Evolutionary conservation across 345 rosid genomes (phyloP).

Genomic region (Punica granatum): DNA sequence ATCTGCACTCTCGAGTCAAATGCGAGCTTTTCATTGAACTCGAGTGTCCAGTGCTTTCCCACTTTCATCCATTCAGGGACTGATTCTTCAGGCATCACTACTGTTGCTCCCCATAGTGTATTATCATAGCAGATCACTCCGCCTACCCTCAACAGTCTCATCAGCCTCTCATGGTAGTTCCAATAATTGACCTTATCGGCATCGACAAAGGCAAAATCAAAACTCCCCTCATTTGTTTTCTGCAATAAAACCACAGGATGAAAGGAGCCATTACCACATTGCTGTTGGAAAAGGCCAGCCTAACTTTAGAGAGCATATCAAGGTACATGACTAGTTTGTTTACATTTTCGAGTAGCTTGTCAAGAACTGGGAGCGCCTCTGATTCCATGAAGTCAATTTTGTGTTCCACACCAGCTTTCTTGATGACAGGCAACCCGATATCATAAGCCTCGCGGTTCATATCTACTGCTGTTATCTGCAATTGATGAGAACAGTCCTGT

Average conservation of each 20-base stretch:
- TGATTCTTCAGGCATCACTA: constrained; percentile 25
- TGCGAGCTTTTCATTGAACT: constrained; percentile 36
- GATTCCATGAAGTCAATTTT: constrained; percentile 27
- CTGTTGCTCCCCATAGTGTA: constrained; percentile 48
- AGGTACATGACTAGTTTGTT: not conserved
- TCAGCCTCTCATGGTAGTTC: constrained; percentile 48
- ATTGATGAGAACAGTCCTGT: not conserved
- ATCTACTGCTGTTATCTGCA: constrained; percentile 23
- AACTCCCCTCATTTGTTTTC: constrained; percentile 28
- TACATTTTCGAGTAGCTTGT: constrained; percentile 7
- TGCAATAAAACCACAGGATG: constrained; percentile 6
- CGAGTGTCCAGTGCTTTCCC: constrained; percentile 14
- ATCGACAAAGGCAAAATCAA: constrained; percentile 52
- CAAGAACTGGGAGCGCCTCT: constrained; percentile 10
- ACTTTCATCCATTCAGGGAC: constrained; percentile 11
- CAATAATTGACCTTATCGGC: constrained; percentile 43
- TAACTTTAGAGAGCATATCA: not conserved
- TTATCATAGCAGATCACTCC: constrained; percentile 49
- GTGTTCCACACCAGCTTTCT: constrained; percentile 45
- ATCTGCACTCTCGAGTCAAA: constrained; percentile 42
- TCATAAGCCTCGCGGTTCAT: constrained; percentile 30
- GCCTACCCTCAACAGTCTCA: constrained; percentile 52
- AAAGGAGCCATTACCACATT: not conserved
- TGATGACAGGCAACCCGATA: constrained; percentile 34
- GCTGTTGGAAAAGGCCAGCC: not conserved